Conservation (phyloP, 164 flowering plant genomes). For the Berberis vulgaris region DNA sequence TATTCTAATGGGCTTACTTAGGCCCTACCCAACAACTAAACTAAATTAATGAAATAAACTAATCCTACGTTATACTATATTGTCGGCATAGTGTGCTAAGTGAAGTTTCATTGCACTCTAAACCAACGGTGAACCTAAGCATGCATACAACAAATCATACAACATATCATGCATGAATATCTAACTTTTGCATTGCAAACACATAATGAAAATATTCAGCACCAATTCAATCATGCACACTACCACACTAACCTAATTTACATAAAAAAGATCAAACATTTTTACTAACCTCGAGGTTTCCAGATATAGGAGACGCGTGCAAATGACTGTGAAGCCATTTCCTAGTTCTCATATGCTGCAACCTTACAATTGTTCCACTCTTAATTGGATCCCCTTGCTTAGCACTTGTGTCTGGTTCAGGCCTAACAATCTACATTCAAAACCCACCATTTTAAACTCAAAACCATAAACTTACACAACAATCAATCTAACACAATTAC, state of each 20-base stretch:
- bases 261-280: not conserved
- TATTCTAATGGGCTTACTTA: no score
- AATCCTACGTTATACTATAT: no score
- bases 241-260: not conserved
- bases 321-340: slow-evolving; percentile 98
- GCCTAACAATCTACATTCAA: slow-evolving; percentile 57
- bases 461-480: not conserved
- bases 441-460: not conserved
- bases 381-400: slow-evolving; percentile 78
- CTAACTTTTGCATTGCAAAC: no score
- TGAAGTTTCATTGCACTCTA: no score
- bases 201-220: no score
- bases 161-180: no score
- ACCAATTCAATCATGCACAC: no score
- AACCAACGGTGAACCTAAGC: no score
- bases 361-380: slow-evolving; percentile 61
- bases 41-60: no score
- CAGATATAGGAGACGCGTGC: slow-evolving; percentile 94
- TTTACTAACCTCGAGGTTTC: slow-evolving; percentile 76
- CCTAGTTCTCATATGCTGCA: slow-evolving; percentile 91
- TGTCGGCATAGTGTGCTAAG: no score
- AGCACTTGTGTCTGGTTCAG: slow-evolving; percentile 47
- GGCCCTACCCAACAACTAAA: no score
- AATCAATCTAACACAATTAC: not conserved
- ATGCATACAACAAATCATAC: no score